Evolutionary conservation across 306 rosid genomes (phyloP).

Genomic region (barrel medic (Medicago truncatula)): MtrunA17r5.0-ANR NC_053044.1:50213001-50213500

Average conservation of each 20-base stretch:
- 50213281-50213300: conserved; percentile 14
- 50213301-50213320: conserved; percentile 36
- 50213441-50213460: conserved; percentile 42
- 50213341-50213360: conserved; percentile 37
- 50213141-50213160: conserved; percentile 35
- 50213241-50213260: conserved; percentile 30
- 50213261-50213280: conserved; percentile 10
- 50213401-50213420: conserved; percentile 42
- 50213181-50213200: conserved; percentile 19
- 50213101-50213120: conserved; percentile 25
- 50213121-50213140: conserved; percentile 19
- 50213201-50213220: conserved; percentile 27
- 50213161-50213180: conserved; percentile 23
- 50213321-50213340: conserved; percentile 33
- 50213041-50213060: conserved; percentile 50
- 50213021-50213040: conserved; percentile 44
- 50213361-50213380: conserved; percentile 36
- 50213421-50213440: conserved; percentile 40
- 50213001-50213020: conserved; percentile 47
- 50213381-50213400: conserved; percentile 39
- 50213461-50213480: conserved; percentile 43
- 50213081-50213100: conserved; percentile 62
- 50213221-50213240: conserved; percentile 23
- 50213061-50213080: conserved; percentile 40
- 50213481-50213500: conserved; percentile 45